Evolutionary conservation across 345 rosid genomes (phyloP).

Genomic region (Arabis alpina): DNA sequence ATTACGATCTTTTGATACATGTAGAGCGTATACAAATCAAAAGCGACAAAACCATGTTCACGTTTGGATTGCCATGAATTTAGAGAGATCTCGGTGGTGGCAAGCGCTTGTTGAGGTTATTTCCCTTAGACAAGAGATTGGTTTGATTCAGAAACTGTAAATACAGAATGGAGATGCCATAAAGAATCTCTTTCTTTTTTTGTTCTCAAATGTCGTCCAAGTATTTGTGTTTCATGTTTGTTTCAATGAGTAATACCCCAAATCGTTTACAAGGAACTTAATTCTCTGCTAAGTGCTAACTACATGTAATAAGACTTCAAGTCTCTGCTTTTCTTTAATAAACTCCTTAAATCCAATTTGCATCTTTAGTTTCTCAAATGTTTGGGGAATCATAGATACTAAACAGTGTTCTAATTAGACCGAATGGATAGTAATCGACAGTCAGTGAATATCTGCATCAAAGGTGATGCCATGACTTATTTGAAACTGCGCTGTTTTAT

Average conservation of each 20-base stretch:
- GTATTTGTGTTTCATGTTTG: slow-evolving; percentile 30
- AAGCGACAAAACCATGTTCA: slow-evolving; percentile 11
- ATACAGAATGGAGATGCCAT: slow-evolving; percentile 36
- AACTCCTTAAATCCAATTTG: slow-evolving; percentile 16
- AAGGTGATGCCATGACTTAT: too few relatives aligned
- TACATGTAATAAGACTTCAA: slow-evolving; percentile 25
- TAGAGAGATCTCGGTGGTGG: slow-evolving; percentile 28
- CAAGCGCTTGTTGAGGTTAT: slow-evolving; percentile 29
- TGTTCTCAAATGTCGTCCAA: slow-evolving; percentile 4
- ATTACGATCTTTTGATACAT: slow-evolving; percentile 9
- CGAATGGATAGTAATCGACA: too few relatives aligned
- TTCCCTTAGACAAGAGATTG: slow-evolving; percentile 27
- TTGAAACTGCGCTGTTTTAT: too few relatives aligned
- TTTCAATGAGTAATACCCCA: slow-evolving; percentile 17
- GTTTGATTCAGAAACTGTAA: slow-evolving; percentile 36
- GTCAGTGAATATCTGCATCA: too few relatives aligned
- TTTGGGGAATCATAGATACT: background rate
- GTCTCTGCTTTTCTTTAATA: slow-evolving; percentile 9
- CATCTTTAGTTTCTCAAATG: background rate
- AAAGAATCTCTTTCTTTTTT: slow-evolving; percentile 13
- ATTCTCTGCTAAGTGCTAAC: slow-evolving; percentile 12
- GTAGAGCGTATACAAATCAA: slow-evolving; percentile 23
- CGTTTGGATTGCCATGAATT: slow-evolving; percentile 29
- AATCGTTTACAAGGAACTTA: slow-evolving; percentile 11
- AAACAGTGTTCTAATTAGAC: background rate